Percentiles rank a stretch among this genome's conserved stretches.
These are phyloP conservation scores for Alisma plantagoaquatica DNA, from an alignment of 106 monocot species.

Conservation along the genomic window DNA sequence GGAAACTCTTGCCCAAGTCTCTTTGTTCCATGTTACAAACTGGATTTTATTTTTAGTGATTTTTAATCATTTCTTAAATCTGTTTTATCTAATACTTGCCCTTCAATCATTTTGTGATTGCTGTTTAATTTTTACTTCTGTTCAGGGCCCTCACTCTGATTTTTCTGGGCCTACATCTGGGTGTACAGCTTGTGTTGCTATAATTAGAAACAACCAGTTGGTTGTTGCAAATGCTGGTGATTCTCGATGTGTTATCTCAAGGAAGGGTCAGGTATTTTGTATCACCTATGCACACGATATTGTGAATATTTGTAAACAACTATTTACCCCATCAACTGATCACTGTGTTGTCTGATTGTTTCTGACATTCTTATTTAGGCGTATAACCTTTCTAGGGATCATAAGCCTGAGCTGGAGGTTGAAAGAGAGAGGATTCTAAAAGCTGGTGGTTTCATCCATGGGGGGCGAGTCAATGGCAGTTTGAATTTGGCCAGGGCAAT, in stretches of 20 bases:
- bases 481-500: conserved; percentile 91
- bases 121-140: too few species aligned
- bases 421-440: conserved; percentile 88
- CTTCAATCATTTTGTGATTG: too few species aligned
- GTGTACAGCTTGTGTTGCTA: conserved; percentile 91
- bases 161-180: conserved; percentile 85
- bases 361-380: conserved; percentile 62
- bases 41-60: not conserved
- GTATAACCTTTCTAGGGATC: conserved; percentile 88
- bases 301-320: too few species aligned
- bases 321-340: too few species aligned
- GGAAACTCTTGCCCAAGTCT: too few species aligned
- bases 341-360: too few species aligned
- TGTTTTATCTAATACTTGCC: too few species aligned
- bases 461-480: conserved; percentile 90
- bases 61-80: not conserved
- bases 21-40: too few species aligned
- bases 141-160: conserved; percentile 90
- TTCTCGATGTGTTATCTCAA: conserved; percentile 98
- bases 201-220: conserved; percentile 76
- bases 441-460: conserved; percentile 92
- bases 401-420: conserved; percentile 83
- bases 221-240: conserved; percentile 96
- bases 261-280: conserved; percentile 75
- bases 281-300: too few species aligned